Evolutionary conservation across 1,284 basidiomycete genomes (phyloP).

Genomic region (Apiotrichum akiyoshidainum): DNA sequence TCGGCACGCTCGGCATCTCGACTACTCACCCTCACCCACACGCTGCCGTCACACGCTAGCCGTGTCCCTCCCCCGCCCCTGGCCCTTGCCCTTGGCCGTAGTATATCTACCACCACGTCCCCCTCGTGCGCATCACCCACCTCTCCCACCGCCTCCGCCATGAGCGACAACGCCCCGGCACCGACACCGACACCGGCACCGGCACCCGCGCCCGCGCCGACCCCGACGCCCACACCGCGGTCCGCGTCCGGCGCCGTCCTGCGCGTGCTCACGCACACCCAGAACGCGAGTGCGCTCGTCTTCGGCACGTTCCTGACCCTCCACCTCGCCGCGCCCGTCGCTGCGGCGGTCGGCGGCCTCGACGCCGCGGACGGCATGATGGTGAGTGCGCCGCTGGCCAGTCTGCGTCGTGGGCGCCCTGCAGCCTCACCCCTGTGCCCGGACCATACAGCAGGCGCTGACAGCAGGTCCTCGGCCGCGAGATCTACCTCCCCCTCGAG

Average conservation of each 20-base stretch:
- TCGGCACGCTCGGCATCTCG: too few species aligned
- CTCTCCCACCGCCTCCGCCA: background rate
- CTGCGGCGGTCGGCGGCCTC: slow-evolving; percentile 36
- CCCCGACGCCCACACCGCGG: background rate
- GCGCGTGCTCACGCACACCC: slow-evolving; percentile 37
- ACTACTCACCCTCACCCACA: too few species aligned
- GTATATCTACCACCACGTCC: too few species aligned
- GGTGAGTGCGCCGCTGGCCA: slow-evolving; percentile 27
- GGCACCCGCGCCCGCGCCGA: background rate
- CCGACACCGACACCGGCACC: background rate
- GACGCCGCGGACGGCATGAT: slow-evolving; percentile 37
- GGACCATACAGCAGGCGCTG: background rate
- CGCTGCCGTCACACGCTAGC: too few species aligned
- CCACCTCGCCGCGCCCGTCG: slow-evolving; percentile 44
- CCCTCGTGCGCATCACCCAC: too few species aligned
- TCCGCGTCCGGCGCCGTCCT: slow-evolving; percentile 22
- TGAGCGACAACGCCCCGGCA: background rate
- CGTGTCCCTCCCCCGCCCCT: too few species aligned
- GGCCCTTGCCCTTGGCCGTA: too few species aligned
- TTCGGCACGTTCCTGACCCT: slow-evolving; percentile 43
- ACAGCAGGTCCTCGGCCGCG: slow-evolving; percentile 37
- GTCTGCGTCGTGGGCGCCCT: too few species aligned
- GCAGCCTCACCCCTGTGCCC: too few species aligned
- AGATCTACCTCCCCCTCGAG: slow-evolving; percentile 43
- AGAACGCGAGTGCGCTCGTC: slow-evolving; percentile 44